Evolutionary conservation across 202 grass and related monocot species (phyloP), one percentile per base, ranked within the genome.

Genomic region (Panicum hallii): DNA sequence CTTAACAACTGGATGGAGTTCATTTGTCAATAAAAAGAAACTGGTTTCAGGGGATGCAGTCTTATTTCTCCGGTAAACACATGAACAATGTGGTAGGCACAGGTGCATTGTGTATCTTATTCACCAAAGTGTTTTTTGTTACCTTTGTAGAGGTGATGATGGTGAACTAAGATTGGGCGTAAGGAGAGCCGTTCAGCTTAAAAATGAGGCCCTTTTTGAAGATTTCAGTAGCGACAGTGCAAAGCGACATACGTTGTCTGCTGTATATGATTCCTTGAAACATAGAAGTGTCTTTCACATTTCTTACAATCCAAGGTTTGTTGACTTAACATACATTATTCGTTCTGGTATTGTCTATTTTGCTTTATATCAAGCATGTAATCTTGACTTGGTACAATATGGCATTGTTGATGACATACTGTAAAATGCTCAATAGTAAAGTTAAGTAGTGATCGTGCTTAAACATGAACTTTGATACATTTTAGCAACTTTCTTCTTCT

Each of bases 11-110:
- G 95, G 95, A 81, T 98, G 95, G 95, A 98, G 95, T 86, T 92
- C 96, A 52, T 98, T 98, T 94, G 84, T 98, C 68, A 94, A 94
- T 79, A 98, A 87, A 86, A 98, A 98, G 84, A 98, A 95, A 79
- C 91, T 98, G 53, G 85, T 95, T 23, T 98, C 91, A 28, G 96
- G 96, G 36, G 96, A 98, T 62, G 93, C 93, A 32, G 96, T 98
- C 14, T 82, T 98, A 55, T 95, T 98, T 91, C 81, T 98, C 84
- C 75, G 88, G 96, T 95, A 91, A 87, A 62, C 53, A 63, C 32
- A 42, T 70, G 53, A 64, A 41, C 75, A 79, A 28, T 83, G 17
- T 40, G 45, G 20, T 55, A 38, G 42, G 6, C 5, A 70, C 22
- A 56, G 69, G 5, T 75, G 4, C 46, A 63, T 70, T 22, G 32